phyloP scores from a whole-genome alignment of 225 moss, liverwort and hornwort species.

The Bryum argenteum region DNA sequence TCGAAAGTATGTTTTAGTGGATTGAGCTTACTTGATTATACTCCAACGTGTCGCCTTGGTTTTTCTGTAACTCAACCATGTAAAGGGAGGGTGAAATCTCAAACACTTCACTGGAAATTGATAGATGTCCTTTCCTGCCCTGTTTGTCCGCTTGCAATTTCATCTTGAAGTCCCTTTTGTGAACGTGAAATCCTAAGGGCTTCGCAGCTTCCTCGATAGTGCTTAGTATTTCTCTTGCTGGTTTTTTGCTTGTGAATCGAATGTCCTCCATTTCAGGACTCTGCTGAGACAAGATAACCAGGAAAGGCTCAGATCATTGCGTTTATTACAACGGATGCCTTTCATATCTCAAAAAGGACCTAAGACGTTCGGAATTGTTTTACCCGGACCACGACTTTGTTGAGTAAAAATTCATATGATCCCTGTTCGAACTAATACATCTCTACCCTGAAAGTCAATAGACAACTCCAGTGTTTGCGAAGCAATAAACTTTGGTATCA shows the following conservation, averaged over 20 bases:
- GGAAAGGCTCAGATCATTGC: constrained; percentile 14
- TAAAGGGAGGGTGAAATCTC: constrained; percentile 78
- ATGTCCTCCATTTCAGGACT: constrained; percentile 69
- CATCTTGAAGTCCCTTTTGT: constrained; percentile 75
- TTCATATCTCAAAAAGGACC: too few species aligned
- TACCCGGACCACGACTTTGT: too few species aligned
- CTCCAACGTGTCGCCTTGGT: constrained; percentile 26
- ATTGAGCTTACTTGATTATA: constrained; percentile 54
- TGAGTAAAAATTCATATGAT: too few species aligned
- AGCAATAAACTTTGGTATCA: too few species aligned
- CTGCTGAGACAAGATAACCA: constrained; percentile 24
- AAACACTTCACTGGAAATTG: constrained; percentile 77
- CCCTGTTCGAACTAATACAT: too few species aligned
- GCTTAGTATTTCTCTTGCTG: constrained; percentile 71
- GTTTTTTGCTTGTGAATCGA: constrained; percentile 69
- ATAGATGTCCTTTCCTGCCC: constrained; percentile 76
- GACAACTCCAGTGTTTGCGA: too few species aligned
- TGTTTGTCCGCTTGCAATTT: constrained; percentile 69
- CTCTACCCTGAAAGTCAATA: too few species aligned
- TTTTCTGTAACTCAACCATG: constrained; percentile 59
- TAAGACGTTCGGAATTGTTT: too few species aligned
- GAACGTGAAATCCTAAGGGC: constrained; percentile 78
- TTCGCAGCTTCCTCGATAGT: constrained; percentile 77
- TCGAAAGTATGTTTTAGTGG: too few species aligned
- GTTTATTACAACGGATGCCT: too few species aligned